Percentiles rank a stretch among this genome's conserved stretches.
Evolutionary conservation across 352 stramenopile genomes (phyloP).

Genomic region (Globisporangium okanoganense): DNA sequence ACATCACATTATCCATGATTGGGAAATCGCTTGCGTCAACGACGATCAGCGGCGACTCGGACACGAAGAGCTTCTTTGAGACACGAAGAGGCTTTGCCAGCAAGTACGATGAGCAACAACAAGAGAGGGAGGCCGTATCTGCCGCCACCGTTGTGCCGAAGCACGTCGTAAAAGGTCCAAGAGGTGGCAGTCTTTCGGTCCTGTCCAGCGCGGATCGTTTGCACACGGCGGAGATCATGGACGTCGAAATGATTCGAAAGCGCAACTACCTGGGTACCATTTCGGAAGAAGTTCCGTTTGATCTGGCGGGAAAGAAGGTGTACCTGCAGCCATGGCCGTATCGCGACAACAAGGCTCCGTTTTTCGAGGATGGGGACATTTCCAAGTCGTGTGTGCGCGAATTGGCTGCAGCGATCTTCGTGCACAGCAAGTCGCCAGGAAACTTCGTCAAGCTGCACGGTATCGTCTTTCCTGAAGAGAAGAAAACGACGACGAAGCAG

Average conservation of each 20-base stretch:
- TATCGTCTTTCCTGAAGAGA: slow-evolving; percentile 67
- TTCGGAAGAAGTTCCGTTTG: slow-evolving; percentile 26
- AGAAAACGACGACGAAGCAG: slow-evolving; percentile 16
- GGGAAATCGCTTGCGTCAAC: slow-evolving; percentile 13
- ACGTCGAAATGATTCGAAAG: slow-evolving; percentile 66
- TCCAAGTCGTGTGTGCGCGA: slow-evolving; percentile 56
- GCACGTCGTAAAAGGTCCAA: slow-evolving; percentile 13
- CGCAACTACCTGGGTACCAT: slow-evolving; percentile 52
- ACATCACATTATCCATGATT: slow-evolving; percentile 19
- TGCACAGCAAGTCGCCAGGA: slow-evolving; percentile 37
- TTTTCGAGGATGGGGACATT: slow-evolving; percentile 42
- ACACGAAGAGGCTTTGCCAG: background rate
- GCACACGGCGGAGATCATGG: slow-evolving; percentile 37
- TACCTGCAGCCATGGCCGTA: slow-evolving; percentile 83
- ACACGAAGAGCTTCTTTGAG: background rate
- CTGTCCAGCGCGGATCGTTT: slow-evolving; percentile 26
- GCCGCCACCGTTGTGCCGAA: slow-evolving; percentile 36
- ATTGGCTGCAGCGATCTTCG: slow-evolving; percentile 36
- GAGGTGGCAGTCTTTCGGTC: slow-evolving; percentile 15
- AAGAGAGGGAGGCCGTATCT: background rate
- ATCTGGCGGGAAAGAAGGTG: slow-evolving; percentile 48
- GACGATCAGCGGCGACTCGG: background rate
- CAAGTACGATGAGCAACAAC: background rate
- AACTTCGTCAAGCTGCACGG: slow-evolving; percentile 59
- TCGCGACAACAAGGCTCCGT: slow-evolving; percentile 51